These are phyloP conservation scores for Metschnikowia rubicola DNA, from an alignment of 805 yeast genomes.

Conservation along the genomic window DNA sequence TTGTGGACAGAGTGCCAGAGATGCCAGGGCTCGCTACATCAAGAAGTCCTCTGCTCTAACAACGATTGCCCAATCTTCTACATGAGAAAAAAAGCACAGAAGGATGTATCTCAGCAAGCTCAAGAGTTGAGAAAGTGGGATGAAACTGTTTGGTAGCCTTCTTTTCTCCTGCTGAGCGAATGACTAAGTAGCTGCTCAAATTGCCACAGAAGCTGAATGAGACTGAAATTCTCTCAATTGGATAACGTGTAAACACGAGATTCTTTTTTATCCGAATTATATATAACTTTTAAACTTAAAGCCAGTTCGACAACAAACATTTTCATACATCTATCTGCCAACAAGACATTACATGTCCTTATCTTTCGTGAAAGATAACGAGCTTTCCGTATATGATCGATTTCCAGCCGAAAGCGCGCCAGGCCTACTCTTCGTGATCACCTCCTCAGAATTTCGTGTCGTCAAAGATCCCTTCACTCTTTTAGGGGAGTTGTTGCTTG, in stretches of 20 bases:
- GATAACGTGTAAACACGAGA: not conserved
- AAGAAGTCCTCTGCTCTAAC: slow-evolving; percentile 91
- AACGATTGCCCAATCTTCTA: slow-evolving; percentile 97
- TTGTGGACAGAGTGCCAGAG: slow-evolving; percentile 98
- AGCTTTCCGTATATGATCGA: slow-evolving; percentile 36
- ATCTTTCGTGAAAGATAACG: slow-evolving; percentile 13
- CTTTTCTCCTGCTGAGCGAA: not conserved
- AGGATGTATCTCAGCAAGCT: slow-evolving; percentile 58
- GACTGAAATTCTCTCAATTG: not conserved
- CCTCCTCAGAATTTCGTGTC: slow-evolving; percentile 29
- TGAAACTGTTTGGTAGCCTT: slow-evolving; percentile 49
- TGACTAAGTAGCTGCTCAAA: not conserved
- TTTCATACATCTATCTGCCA: not conserved
- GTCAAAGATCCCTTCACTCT: slow-evolving; percentile 7
- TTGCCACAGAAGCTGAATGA: too few relatives aligned
- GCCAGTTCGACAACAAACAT: too few relatives aligned
- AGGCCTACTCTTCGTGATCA: slow-evolving; percentile 21
- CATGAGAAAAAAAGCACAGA: slow-evolving; percentile 87
- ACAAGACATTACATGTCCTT: not conserved
- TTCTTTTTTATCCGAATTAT: too few relatives aligned
- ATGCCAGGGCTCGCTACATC: slow-evolving; percentile 94
- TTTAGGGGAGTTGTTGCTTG: slow-evolving; percentile 7
- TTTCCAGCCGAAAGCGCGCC: slow-evolving; percentile 29
- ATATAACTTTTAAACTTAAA: too few relatives aligned
- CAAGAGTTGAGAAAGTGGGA: slow-evolving; percentile 66